Conservation (phyloP, 305 asterid genomes). For the Monarda citriodora region DNA sequence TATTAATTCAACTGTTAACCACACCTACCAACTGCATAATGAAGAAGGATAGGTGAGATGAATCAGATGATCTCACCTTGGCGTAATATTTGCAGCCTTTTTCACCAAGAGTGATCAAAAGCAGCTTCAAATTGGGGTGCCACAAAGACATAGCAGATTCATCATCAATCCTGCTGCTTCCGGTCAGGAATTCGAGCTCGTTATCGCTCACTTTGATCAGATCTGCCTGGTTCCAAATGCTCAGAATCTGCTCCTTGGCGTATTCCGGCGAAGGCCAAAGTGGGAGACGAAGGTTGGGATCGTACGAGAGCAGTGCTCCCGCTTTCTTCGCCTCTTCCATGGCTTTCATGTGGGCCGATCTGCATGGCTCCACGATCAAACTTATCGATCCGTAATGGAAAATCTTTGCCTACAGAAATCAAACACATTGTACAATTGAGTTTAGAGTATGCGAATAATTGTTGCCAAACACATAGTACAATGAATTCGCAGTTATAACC, state of each 20-base stretch:
- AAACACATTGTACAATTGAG: not conserved
- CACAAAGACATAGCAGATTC: conserved; percentile 82
- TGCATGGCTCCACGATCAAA: conserved; percentile 92
- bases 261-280: conserved; percentile 83
- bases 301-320: conserved; percentile 88
- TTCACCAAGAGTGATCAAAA: conserved; percentile 90
- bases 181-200: conserved; percentile 89
- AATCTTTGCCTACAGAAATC: conserved; percentile 63
- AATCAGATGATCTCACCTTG: conserved; percentile 49
- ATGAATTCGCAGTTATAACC: not conserved
- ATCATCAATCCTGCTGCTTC: conserved; percentile 75
- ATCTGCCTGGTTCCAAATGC: conserved; percentile 94
- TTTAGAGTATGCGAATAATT: no score
- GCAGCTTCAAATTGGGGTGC: conserved; percentile 87
- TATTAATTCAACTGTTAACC: conserved; percentile 15
- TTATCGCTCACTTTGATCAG: conserved; percentile 86
- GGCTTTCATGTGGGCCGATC: conserved; percentile 74
- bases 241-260: conserved; percentile 84
- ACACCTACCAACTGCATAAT: conserved; percentile 8
- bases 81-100: conserved; percentile 87
- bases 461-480: no score
- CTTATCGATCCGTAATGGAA: conserved; percentile 92
- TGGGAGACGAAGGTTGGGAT: conserved; percentile 90
- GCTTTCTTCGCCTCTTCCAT: conserved; percentile 91
- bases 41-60: conserved; percentile 15